phyloP scores from a whole-genome alignment of 129 eudicot species.

The Pulicaria dysenterica region DNA sequence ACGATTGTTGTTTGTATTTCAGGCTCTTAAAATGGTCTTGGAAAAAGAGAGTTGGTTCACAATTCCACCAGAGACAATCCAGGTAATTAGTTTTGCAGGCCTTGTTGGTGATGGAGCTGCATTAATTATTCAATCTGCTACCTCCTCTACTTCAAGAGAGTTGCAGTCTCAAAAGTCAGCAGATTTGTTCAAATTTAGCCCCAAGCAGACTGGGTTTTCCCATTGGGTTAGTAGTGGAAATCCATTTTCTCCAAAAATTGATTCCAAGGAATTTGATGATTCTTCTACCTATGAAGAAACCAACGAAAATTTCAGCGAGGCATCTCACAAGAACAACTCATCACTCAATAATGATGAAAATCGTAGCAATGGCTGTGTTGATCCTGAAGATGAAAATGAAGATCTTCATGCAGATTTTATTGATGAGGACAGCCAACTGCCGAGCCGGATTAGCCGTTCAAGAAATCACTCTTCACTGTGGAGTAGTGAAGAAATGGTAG shows the following conservation, averaged over 20 bases:
- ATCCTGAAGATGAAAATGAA: slow-evolving; percentile 90
- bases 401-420: slow-evolving; percentile 98
- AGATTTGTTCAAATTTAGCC: slow-evolving; percentile 38
- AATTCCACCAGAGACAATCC: slow-evolving; percentile 71
- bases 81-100: slow-evolving; percentile 82
- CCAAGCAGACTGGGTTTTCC: slow-evolving; percentile 70
- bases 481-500: slow-evolving; percentile 54
- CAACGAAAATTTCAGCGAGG: slow-evolving; percentile 35
- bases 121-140: slow-evolving; percentile 48
- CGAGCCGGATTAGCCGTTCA: slow-evolving; percentile 68
- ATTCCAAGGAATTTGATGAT: slow-evolving; percentile 48
- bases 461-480: slow-evolving; percentile 56
- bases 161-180: slow-evolving; percentile 41
- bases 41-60: slow-evolving; percentile 82
- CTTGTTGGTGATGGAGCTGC: slow-evolving; percentile 94
- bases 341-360: slow-evolving; percentile 31
- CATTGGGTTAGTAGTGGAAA: slow-evolving; percentile 66
- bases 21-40: slow-evolving; percentile 93
- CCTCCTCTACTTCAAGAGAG: slow-evolving; percentile 37
- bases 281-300: slow-evolving; percentile 45
- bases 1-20: slow-evolving; percentile 23
- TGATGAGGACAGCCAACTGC: slow-evolving; percentile 98
- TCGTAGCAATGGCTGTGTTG: slow-evolving; percentile 53
- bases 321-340: slow-evolving; percentile 28
- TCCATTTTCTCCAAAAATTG: slow-evolving; percentile 55